These are phyloP conservation scores for Globisporangium alternatum DNA, from an alignment of 352 stramenopile genomes.

Conservation along the genomic window DNA sequence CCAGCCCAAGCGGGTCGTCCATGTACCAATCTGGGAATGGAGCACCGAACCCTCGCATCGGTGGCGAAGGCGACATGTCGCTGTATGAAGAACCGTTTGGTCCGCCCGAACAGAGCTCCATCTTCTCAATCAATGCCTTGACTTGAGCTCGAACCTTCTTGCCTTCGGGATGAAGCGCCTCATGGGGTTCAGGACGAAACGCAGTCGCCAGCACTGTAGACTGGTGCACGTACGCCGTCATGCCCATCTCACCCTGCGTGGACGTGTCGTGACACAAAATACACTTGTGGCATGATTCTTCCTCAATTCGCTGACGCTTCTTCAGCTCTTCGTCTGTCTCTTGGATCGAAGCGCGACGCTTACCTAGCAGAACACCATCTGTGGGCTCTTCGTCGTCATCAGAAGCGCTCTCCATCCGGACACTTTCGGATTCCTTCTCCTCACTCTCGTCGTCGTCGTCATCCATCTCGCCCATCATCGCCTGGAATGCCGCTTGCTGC, in stretches of 20 bases:
- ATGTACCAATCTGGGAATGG: slow-evolving; percentile 77
- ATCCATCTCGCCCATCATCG: slow-evolving; percentile 67
- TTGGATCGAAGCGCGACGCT: slow-evolving; percentile 44
- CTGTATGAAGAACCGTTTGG: slow-evolving; percentile 27
- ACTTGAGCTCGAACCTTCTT: slow-evolving; percentile 59
- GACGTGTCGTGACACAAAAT: slow-evolving; percentile 85
- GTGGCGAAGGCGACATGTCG: slow-evolving; percentile 42
- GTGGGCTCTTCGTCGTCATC: slow-evolving; percentile 9
- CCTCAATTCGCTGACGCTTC: slow-evolving; percentile 50
- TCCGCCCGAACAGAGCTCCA: slow-evolving; percentile 78
- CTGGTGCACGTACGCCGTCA: slow-evolving; percentile 83
- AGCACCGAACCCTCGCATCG: slow-evolving; percentile 52
- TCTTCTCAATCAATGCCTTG: slow-evolving; percentile 77
- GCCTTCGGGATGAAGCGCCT: slow-evolving; percentile 47
- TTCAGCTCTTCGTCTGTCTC: slow-evolving; percentile 26
- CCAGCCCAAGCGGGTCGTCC: slow-evolving; percentile 34
- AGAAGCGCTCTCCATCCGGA: slow-evolving; percentile 15
- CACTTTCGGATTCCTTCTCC: slow-evolving; percentile 22
- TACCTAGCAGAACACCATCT: slow-evolving; percentile 28
- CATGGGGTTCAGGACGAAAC: slow-evolving; percentile 72
- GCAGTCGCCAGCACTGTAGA: slow-evolving; percentile 76
- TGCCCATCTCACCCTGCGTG: slow-evolving; percentile 80
- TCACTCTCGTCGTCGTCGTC: slow-evolving; percentile 31
- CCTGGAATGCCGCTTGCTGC: slow-evolving; percentile 80
- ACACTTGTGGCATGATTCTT: slow-evolving; percentile 57